A percentile compares a stretch with the other conserved stretches of the same genome.
phyloP scores from a whole-genome alignment of 768 basidiomycete genomes.

The Cubamyces sp. region DNA sequence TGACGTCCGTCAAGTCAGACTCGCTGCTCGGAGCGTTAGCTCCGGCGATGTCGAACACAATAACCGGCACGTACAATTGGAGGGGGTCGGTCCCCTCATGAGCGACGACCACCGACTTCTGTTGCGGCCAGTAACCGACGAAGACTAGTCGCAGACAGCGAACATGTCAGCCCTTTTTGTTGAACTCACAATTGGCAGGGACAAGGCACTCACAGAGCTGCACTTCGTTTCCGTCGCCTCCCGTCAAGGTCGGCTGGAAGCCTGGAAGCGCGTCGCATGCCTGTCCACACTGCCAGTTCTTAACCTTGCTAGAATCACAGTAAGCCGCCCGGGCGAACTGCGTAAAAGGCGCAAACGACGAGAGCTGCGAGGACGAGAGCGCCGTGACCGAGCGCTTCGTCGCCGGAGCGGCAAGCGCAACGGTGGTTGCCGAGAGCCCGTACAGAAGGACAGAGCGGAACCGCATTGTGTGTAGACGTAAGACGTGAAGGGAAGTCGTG shows the following conservation, averaged over 20 bases:
- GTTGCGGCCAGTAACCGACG: constrained; percentile 59
- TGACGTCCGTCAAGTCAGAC: constrained; percentile 53
- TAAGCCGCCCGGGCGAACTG: constrained; percentile 64
- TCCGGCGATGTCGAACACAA: background rate
- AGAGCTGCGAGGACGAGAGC: constrained; percentile 39
- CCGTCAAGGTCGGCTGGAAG: constrained; percentile 47
- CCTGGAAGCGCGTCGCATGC: constrained; percentile 47
- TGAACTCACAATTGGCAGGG: too few relatives aligned
- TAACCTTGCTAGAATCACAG: constrained; percentile 44
- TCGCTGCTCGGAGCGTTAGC: constrained; percentile 36
- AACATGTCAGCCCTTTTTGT: background rate
- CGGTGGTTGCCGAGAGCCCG: constrained; percentile 4
- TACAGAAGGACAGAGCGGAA: constrained; percentile 1
- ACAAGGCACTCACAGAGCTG: constrained; percentile 49
- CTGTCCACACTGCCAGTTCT: constrained; percentile 51
- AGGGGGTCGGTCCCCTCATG: constrained; percentile 66
- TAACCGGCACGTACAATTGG: constrained; percentile 45
- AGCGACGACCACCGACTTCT: constrained; percentile 56
- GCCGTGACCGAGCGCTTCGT: constrained; percentile 26
- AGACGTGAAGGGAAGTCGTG: background rate
- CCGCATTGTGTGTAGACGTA: constrained; percentile 6
- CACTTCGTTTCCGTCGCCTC: constrained; percentile 54
- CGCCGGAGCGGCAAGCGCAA: constrained; percentile 6
- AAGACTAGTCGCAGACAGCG: constrained; percentile 41
- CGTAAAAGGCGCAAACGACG: constrained; percentile 48